A percentile compares a stretch with the other conserved stretches of the same genome.
Evolutionary conservation across 148 eudicot genomes (phyloP).

Genomic region (Arctostaphylos glauca): DNA sequence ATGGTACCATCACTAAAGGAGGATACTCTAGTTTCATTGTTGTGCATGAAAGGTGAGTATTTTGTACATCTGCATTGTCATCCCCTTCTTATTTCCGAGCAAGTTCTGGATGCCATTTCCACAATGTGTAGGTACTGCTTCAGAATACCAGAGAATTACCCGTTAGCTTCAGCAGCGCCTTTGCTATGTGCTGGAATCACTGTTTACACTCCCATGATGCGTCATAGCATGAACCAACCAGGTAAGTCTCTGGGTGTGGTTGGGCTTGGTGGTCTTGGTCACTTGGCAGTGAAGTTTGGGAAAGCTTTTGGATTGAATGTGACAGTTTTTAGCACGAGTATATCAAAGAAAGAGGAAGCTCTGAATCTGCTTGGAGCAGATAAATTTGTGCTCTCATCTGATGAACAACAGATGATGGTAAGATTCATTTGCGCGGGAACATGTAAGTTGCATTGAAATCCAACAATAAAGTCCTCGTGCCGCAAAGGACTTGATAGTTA

Average conservation of each 20-base stretch:
- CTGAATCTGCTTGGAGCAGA: constrained; percentile 56
- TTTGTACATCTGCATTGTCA: neutral
- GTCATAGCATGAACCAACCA: constrained; percentile 72
- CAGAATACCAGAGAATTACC: constrained; percentile 62
- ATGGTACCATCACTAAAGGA: constrained; percentile 75
- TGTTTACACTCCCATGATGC: constrained; percentile 75
- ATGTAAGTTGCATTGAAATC: neutral
- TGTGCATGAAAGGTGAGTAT: constrained; percentile 58
- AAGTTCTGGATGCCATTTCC: constrained; percentile 11
- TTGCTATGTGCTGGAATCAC: constrained; percentile 82
- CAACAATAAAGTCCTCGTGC: neutral
- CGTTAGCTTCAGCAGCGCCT: constrained; percentile 69
- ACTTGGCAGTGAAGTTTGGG: constrained; percentile 81
- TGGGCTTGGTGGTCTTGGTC: constrained; percentile 85
- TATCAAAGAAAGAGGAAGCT: constrained; percentile 68
- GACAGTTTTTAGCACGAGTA: constrained; percentile 77
- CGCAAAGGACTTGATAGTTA: neutral
- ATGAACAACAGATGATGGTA: constrained; percentile 63
- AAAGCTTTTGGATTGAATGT: constrained; percentile 83
- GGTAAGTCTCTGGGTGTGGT: constrained; percentile 85
- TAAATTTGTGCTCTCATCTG: constrained; percentile 61
- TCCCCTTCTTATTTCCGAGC: neutral
- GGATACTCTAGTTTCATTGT: constrained; percentile 72
- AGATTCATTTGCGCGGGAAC: neutral
- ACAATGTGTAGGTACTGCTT: neutral